Evolutionary conservation across 2,329 filamentous ascomycete genomes (phyloP), one percentile per base, ranked within the genome.

Genomic region (Neurospora crassa): DNA sequence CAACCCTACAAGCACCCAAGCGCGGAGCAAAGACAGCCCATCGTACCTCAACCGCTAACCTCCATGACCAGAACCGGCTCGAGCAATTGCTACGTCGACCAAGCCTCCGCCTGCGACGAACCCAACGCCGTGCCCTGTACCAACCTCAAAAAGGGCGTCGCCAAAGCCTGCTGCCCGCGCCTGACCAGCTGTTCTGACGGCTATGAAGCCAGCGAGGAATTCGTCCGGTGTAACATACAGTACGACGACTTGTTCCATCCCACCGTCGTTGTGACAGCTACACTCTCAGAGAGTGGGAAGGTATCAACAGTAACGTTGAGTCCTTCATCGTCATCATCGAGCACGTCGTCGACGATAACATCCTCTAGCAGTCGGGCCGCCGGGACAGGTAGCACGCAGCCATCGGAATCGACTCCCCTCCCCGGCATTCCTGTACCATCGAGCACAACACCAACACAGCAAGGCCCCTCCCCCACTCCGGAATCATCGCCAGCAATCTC

Each of bases 161-260:
- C 40, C 20, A 40, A 71, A 47, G 71, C 72, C 18, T 73, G 71
- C 68, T 73, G 72, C 37, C 71, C 72, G 67, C 68, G 40, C 63
- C 40, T 72, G 20, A 71, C 71, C 12, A 72, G 40, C 59, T 73
- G 68, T 67, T 11, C 34, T 18, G 3, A 34, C 16, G 20, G n/a
- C 12, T 40, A 20, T 24, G 8, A 40, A 34, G 71, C 71, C 8
- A 41, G 29, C 10, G 40, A 69, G 41, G 67, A 45, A 3, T 24
- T 41, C 20, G 71, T 69, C 42, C 67, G 71, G 18, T 72, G 71
- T 24, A 72, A 72, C 42, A 70, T 72, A 14, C 45, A 67, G 34
- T 69, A 70, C 16, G 42, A n/a, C 5, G 71, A 72, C 47, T 68
- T 70, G 18, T 45, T 45, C 42, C 42, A 45, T 18, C 42, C 42